Evolutionary conservation across 495 filamentous ascomycete genomes (phyloP), one percentile per base, ranked within the genome.

Genomic region (Lichenothelia convexa): DNA sequence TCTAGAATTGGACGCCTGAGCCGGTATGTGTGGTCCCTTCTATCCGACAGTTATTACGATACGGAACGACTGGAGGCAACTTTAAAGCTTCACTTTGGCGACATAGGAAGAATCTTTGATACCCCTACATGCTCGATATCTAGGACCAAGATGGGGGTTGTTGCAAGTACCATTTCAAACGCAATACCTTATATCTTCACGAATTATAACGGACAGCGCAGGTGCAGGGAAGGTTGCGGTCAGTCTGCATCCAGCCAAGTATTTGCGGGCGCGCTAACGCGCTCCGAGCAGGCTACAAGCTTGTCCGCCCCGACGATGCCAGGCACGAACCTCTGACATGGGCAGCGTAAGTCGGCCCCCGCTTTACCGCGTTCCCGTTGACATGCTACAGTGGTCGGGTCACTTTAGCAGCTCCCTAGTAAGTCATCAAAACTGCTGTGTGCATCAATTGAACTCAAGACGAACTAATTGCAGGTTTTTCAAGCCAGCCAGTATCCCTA

Each of bases 381-480:
- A 36, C 34, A 35, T 6, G 26, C 31, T 1, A 34, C 39, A 56
- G 51, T 35, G 52, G 36, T 26, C 36, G 55, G 35, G 43, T 26
- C 16, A 56, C 45, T 3, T 53, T 45, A 18, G 49, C 49, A 16
- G 51, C 51, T 17, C 48, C 45, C 13, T 39, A 45, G 41, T 51
- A 45, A 30, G 29, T 44, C 18, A 3, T 17, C 5, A 19, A 5
- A 34, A 17, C 16, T 17, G 20, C n/a, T n/a, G n/a, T n/a, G n/a
- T n/a, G n/a, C n/a, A 34, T 13, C 13, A 6, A 12, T 23, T 4
- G 3, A 34, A 5, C 12, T 15, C 36, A 8, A 17, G 15, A 11
- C 4, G 20, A 35, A 39, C 20, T 20, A 7, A 7, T 15, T 21
- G 11, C 15, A 23, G 30, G 11, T 27, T 35, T 18, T 45, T 45